phyloP scores from a whole-genome alignment of 495 filamentous ascomycete genomes.

The Lasiosphaeria miniovina region DNA sequence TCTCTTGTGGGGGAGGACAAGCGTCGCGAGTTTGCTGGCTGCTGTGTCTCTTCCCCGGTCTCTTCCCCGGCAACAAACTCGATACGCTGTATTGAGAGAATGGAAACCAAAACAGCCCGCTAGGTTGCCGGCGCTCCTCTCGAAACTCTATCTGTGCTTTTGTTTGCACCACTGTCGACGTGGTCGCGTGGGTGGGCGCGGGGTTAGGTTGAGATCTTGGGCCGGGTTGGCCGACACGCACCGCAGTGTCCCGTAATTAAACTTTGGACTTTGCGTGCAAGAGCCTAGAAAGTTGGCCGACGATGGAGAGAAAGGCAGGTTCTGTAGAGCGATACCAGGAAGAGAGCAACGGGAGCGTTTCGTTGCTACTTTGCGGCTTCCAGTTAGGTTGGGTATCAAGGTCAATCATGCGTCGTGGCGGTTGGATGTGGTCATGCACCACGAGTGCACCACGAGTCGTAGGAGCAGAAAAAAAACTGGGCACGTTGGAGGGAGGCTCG shows the following conservation, averaged over 20 bases:
- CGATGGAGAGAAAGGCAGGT: not conserved
- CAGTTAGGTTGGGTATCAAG: conserved; percentile 8
- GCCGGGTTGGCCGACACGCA: conserved; percentile 13
- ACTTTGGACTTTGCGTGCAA: not conserved
- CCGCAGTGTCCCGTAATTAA: conserved; percentile 11
- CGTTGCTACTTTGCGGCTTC: not conserved
- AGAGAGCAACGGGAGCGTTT: not conserved
- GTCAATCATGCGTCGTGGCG: conserved; percentile 5
- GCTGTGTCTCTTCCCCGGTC: too few relatives aligned
- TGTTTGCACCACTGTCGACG: conserved; percentile 9
- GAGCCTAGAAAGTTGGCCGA: not conserved
- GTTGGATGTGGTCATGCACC: not conserved
- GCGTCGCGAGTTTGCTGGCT: too few relatives aligned
- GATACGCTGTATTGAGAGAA: too few relatives aligned
- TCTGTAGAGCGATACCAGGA: not conserved
- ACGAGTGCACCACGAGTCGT: not conserved
- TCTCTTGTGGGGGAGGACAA: too few relatives aligned
- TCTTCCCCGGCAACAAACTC: too few relatives aligned
- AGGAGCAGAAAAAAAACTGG: not conserved
- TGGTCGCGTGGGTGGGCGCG: conserved; percentile 23
- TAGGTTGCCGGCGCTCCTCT: not conserved
- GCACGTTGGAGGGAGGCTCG: not conserved
- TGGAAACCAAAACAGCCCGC: not conserved
- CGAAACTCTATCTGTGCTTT: conserved; percentile 7
- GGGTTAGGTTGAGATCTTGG: conserved; percentile 21